phyloP scores from a whole-genome alignment of 441 rosid genomes.

The Adansonia gregorii region DNA sequence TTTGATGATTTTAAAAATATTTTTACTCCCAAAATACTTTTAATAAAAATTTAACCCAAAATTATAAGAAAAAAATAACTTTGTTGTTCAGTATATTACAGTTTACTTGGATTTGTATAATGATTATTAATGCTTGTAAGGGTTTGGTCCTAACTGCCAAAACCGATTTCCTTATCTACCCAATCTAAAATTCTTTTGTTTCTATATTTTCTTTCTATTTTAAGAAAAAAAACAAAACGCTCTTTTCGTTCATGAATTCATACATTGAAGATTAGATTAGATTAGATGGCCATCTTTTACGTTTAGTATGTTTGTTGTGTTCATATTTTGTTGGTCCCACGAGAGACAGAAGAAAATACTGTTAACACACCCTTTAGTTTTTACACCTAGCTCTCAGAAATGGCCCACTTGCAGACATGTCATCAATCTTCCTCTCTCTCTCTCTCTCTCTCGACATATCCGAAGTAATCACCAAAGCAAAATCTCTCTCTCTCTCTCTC shows the following conservation, averaged over 20 bases:
- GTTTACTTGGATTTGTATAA: too few species aligned
- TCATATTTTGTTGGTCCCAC: neutral
- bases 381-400: neutral
- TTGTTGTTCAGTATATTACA: too few species aligned
- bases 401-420: constrained; percentile 23
- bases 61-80: too few species aligned
- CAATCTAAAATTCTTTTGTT: neutral
- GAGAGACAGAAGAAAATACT: neutral
- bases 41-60: too few species aligned
- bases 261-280: neutral
- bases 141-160: neutral
- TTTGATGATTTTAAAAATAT: too few species aligned
- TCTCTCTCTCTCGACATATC: constrained; percentile 17
- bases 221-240: neutral
- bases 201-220: neutral
- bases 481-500: neutral
- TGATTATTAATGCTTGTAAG: neutral
- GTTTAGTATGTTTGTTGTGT: neutral
- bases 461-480: constrained; percentile 13
- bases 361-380: neutral
- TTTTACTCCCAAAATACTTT: too few species aligned
- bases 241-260: neutral
- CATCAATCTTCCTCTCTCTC: neutral
- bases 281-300: neutral
- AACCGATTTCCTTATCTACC: neutral